Conservation (phyloP, 352 stramenopile genomes). For the Pythium aquatile region DNA sequence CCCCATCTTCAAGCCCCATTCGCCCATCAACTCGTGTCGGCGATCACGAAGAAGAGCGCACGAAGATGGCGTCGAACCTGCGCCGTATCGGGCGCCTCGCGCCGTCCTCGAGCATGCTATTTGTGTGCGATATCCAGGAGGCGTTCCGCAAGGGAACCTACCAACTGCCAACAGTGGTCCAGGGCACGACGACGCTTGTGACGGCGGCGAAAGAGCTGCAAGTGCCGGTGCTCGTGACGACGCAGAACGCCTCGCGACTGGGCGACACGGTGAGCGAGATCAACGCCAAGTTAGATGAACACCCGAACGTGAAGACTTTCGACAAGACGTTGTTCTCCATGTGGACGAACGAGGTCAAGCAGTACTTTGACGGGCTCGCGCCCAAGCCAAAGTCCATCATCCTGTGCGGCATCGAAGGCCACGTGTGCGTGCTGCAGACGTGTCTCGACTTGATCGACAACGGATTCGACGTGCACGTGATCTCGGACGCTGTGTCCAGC, state of each 20-base stretch:
- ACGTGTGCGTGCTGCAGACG: slow-evolving; percentile 96
- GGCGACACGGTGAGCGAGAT: slow-evolving; percentile 86
- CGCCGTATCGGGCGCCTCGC: slow-evolving; percentile 48
- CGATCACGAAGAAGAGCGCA: background rate
- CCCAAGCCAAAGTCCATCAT: slow-evolving; percentile 80
- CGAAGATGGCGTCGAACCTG: slow-evolving; percentile 18
- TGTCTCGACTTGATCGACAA: slow-evolving; percentile 94
- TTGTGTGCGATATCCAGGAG: slow-evolving; percentile 98
- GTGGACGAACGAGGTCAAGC: slow-evolving; percentile 92
- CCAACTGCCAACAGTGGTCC: slow-evolving; percentile 91
- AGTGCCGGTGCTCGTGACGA: slow-evolving; percentile 93
- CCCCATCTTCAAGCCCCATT: slow-evolving; percentile 10
- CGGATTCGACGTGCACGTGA: slow-evolving; percentile 96
- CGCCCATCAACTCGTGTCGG: background rate
- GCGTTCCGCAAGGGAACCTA: slow-evolving; percentile 94
- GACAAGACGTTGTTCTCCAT: slow-evolving; percentile 99
- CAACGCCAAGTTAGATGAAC: slow-evolving; percentile 44
- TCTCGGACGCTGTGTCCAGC: slow-evolving; percentile 95
- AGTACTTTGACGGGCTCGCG: slow-evolving; percentile 58
- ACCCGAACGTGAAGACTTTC: slow-evolving; percentile 71
- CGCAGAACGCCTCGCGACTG: slow-evolving; percentile 96
- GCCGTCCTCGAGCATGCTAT: slow-evolving; percentile 80
- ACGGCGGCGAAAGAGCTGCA: slow-evolving; percentile 82
- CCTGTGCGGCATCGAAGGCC: slow-evolving; percentile 97
- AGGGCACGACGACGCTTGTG: slow-evolving; percentile 69